A percentile compares a stretch with the other conserved stretches of the same genome.
Conservation (phyloP, 2,329 filamentous ascomycete genomes). For the Dactylellina sp. region DNA sequence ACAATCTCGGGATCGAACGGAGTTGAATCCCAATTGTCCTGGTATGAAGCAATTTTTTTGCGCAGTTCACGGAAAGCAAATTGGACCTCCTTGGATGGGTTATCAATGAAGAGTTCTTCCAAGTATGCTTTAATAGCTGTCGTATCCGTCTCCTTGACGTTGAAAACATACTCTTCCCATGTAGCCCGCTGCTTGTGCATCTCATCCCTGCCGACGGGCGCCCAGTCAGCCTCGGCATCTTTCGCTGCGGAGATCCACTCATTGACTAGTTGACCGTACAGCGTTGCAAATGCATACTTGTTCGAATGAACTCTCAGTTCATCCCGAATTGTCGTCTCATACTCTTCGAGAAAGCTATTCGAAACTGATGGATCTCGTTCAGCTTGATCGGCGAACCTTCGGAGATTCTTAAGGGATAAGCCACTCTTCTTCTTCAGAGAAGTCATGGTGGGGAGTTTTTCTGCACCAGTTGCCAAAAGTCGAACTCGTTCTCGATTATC, state of each 20-base stretch:
- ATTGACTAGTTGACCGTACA: constrained; percentile 70
- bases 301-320: constrained; percentile 68
- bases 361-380: constrained; percentile 69
- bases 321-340: constrained; percentile 66
- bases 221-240: constrained; percentile 53
- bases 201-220: constrained; percentile 66
- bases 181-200: constrained; percentile 68
- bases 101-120: constrained; percentile 66
- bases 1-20: constrained; percentile 66
- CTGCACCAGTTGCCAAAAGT: constrained; percentile 63
- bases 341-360: constrained; percentile 65
- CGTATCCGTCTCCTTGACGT: constrained; percentile 66
- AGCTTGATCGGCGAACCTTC: constrained; percentile 69
- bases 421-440: constrained; percentile 58
- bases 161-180: constrained; percentile 72
- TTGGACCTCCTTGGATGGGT: constrained; percentile 62
- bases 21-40: constrained; percentile 12
- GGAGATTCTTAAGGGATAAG: constrained; percentile 65
- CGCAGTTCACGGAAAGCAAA: constrained; percentile 66
- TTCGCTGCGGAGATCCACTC: constrained; percentile 66
- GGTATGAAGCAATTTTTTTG: constrained; percentile 61
- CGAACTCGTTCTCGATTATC: constrained; percentile 62
- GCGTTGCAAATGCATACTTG: constrained; percentile 69
- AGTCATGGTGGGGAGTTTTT: constrained; percentile 62
- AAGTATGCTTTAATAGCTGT: constrained; percentile 68